phyloP scores from a whole-genome alignment of 352 stramenopile genomes.

The Hyphochytrium catenoides region DNA sequence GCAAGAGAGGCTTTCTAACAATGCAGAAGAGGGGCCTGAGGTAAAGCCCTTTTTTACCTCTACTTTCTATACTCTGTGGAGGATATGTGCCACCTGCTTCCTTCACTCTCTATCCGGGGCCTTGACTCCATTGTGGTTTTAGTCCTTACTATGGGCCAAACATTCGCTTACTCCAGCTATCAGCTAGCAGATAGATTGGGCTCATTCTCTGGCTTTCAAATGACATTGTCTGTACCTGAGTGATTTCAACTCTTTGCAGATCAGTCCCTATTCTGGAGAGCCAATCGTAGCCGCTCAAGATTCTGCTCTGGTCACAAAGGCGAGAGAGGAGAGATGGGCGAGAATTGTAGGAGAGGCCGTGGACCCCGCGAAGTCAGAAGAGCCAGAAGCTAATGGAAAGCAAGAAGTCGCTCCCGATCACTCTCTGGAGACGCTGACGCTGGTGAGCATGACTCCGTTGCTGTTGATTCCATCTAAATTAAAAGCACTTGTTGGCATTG shows the following conservation, averaged over 20 bases:
- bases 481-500: too few relatives aligned
- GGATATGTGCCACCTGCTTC: too few relatives aligned
- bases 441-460: constrained; percentile 9
- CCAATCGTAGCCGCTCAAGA: constrained; percentile 31
- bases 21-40: constrained; percentile 8
- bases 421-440: constrained; percentile 1
- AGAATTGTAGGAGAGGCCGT: constrained; percentile 19
- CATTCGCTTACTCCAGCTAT: too few relatives aligned
- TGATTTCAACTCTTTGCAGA: not conserved
- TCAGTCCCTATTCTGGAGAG: constrained; percentile 39
- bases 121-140: too few relatives aligned
- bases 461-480: constrained; percentile 22
- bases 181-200: too few relatives aligned
- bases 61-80: not conserved
- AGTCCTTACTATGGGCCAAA: too few relatives aligned
- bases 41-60: not conserved
- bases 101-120: too few relatives aligned
- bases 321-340: constrained; percentile 35
- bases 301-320: constrained; percentile 24
- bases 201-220: not conserved
- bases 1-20: constrained; percentile 13
- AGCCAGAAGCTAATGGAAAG: too few relatives aligned
- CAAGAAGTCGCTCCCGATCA: constrained; percentile 3
- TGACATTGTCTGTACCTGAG: not conserved
- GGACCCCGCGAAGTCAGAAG: constrained; percentile 12